Evolutionary conservation across 73 alveolate genomes (phyloP), one percentile per base, ranked within the genome.

Genomic region (Paramecium octaurelia): DNA sequence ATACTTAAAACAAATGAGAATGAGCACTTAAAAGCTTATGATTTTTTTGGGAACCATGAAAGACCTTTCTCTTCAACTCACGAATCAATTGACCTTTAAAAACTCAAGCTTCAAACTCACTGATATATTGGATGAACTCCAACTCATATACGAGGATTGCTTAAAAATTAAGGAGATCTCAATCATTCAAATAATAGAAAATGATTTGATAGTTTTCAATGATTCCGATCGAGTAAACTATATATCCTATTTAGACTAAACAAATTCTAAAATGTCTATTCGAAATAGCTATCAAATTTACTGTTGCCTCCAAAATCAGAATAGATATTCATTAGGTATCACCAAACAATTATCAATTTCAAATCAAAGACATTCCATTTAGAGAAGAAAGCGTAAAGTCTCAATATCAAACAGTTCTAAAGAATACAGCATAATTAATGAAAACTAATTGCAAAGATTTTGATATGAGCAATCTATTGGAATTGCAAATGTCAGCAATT

Each of bases 381-480:
- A 16, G 35, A 44, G 75, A 80, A 38, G 91, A 80, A 8, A 38
- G 21, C 8, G 11, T 4, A 11, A 80, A 48, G 16, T 4, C 23
- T 12, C 46, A 18, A n/a, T 31, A 31, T 43, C 29, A 44, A 46
- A 10, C 16, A 6, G 35, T 80, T 12, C 23, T 80, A 2, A 80
- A 80, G 12, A 42, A 21, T 11, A 48, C 76, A 10, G 35, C 76
- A 23, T 24, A 44, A 43, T 24, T 44, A 20, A 42, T 80, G 91
- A 80, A 35, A 80, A 31, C 91, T 4, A 80, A 46, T 46, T 48
- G 75, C 24, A 80, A 46, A 80, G 91, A 80, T 80, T 80, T 80
- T 80, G 91, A 80, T 18, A 34, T 80, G 46, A 44, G 76, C 24
- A 31, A 21, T 24, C 14, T n/a, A 12, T 46, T 80, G 34, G 91